Evolutionary conservation across 2,329 filamentous ascomycete genomes (phyloP).

Genomic region (Cytospora leucostoma): DNA sequence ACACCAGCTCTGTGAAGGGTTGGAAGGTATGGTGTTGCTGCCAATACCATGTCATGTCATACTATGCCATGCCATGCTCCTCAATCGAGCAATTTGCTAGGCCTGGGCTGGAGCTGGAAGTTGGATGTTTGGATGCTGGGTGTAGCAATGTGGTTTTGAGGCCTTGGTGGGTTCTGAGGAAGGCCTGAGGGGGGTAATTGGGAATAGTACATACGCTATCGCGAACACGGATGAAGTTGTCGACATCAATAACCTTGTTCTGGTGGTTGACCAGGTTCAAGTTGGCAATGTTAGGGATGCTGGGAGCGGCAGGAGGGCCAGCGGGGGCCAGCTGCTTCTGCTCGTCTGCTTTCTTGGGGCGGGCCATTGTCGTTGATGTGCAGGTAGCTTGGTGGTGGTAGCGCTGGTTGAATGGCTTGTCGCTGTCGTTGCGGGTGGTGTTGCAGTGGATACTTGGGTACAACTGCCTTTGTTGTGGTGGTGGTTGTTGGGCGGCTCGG

Average conservation of each 20-base stretch:
- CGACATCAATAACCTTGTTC: slow-evolving; percentile 60
- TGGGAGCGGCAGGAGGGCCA: slow-evolving; percentile 18
- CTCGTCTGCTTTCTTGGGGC: slow-evolving; percentile 42
- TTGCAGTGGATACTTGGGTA: slow-evolving; percentile 2
- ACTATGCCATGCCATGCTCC: too few relatives aligned
- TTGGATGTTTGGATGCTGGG: not conserved
- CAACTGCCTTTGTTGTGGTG: not conserved
- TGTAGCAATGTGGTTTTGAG: not conserved
- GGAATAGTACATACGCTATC: slow-evolving; percentile 68
- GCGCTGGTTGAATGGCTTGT: not conserved
- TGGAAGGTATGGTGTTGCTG: not conserved
- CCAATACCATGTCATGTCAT: not conserved
- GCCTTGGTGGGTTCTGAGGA: not conserved
- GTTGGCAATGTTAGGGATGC: slow-evolving; percentile 11
- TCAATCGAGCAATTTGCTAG: not conserved
- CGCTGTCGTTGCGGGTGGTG: not conserved
- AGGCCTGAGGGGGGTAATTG: slow-evolving; percentile 21
- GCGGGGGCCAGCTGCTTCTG: slow-evolving; percentile 27
- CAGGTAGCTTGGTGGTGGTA: slow-evolving; percentile 14
- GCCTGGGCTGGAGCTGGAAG: not conserved
- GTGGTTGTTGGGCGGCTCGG: slow-evolving; percentile 7
- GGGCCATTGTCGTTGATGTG: slow-evolving; percentile 38
- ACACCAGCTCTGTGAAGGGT: not conserved
- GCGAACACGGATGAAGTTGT: slow-evolving; percentile 77
- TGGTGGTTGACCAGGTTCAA: slow-evolving; percentile 20